Percentiles rank a stretch among this genome's conserved stretches.
phyloP scores from a whole-genome alignment of 129 eudicot genomes.

The Oenanthe sinensis region DNA sequence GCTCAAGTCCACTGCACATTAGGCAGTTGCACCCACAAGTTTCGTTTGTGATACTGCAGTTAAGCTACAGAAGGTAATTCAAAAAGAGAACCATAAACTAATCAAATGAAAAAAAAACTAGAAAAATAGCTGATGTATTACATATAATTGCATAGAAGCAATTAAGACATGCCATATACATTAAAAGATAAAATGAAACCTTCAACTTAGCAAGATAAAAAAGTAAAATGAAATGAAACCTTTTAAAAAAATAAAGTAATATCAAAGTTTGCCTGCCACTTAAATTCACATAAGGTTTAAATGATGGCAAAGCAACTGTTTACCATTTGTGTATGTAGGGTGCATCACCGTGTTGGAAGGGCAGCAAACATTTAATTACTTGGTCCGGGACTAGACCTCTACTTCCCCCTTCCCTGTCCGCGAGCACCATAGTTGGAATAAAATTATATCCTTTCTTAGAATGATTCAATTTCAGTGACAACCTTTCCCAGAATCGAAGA shows the following conservation, averaged over 20 bases:
- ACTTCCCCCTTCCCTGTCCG: too few species aligned
- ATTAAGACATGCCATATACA: background rate
- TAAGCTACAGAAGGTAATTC: background rate
- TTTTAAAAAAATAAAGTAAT: too few species aligned
- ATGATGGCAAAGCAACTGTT: too few species aligned
- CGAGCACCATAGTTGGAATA: too few species aligned
- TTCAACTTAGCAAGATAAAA: background rate
- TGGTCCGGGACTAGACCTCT: too few species aligned
- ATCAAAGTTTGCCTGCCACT: too few species aligned
- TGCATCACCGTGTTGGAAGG: too few species aligned
- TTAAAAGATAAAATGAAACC: background rate
- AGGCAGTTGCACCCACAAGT: background rate
- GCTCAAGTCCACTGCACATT: background rate
- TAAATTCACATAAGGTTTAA: too few species aligned
- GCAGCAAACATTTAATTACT: too few species aligned
- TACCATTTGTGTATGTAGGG: too few species aligned
- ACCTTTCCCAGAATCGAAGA: background rate
- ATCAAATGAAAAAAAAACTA: background rate
- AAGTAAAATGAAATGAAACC: background rate
- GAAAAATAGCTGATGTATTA: background rate
- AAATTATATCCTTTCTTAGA: background rate
- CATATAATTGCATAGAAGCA: background rate
- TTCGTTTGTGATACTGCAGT: background rate
- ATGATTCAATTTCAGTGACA: background rate
- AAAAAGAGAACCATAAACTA: background rate